Evolutionary conservation across 2,329 filamentous ascomycete species (phyloP), one percentile per base, ranked within the genome.

Genomic region (Calonectria hongkongensis): DNA sequence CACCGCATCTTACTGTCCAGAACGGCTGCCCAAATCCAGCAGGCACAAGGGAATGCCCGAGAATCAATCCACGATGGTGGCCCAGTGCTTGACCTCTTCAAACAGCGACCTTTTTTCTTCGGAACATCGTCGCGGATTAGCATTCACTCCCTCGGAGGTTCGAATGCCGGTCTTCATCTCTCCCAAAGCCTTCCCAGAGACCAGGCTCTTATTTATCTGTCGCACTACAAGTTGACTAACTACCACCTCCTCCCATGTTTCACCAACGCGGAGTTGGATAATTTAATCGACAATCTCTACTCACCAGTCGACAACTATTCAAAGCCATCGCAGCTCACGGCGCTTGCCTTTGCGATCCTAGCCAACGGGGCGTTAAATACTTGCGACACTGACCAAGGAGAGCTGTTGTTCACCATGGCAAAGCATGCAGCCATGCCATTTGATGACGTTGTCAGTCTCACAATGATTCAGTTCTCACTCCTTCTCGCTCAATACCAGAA

Each of bases 401-500:
- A 54, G 18, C 7, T 54, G 15, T n/a, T 54, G 18, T 33, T 54
- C 50, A 33, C 28, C 7, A 9, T 54, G 50, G 50, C 50, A 28
- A 54, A 54, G 13, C 25, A 54, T 16, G 50, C 25, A 13, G 50
- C 50, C 2, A 33, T 54, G 25, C 50, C 50, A 10, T 54, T 28
- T 33, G 50, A 54, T 33, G 50, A 54, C 28, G 25, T 54, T 33
- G 50, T 54, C 6, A 54, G 50, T 15, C 50, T 54, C 8, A 54
- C 50, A 18, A 54, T 54, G 50, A 54, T 54, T 4, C 50, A 54
- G 27, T 54, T 54, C 18, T 54, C 50, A 7, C 13, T 54, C 15
- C 50, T 54, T 15, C 28, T 54, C 8, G 50, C 50, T 4, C 50
- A 54, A 33, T 54, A 54, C 27, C 50, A 54, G 16, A 54, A 54